Evolutionary conservation across 164 flowering plant genomes (phyloP), one percentile per base, ranked within the genome.

Genomic region (Euptelea pleiosperma): DNA sequence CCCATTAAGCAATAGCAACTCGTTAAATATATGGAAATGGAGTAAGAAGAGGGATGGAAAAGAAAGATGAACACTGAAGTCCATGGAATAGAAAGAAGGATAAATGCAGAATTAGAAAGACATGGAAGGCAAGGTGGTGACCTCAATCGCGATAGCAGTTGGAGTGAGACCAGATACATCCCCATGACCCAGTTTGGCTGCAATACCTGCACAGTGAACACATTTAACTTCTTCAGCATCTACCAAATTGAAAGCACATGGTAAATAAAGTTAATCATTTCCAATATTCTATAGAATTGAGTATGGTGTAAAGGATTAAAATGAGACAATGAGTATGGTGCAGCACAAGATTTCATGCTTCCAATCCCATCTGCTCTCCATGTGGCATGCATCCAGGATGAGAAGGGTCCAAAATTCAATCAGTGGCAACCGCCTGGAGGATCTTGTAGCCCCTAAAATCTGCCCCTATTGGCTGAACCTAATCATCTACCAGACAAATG

Each of bases 121-220:
- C 7, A 18, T 6, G 35, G 30, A 44, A 18, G 18, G 35, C 3
- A 14, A 60, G 48, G 18, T 10, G 3, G 10, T 16, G 9, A 70
- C 77, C 91, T 84, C 94, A 41, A 78, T 61, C 2, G 96, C 96
- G 60, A 94, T 89, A 46, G 60, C 64, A 43, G 81, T 67, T 26
- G 97, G 99, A 5, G 91, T 68, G 65, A 94, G 67, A 66, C 65
- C 57, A 46, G 69, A 73, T 35, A 87, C 85, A 71, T 87, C 87
- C 44, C 62, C 49, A 34, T 73, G 59, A 43, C 92, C 95, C n/a
- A 72, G 62, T 71, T 83, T 89, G 26, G 67, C 72, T 4, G 95
- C 93, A 52, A 89, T 84, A 60, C 74, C 99, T 94, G 84, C 61
- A 69, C 10, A 55, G 19, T 12, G 15, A 54, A 14, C 30, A 61